Conservation (phyloP, 2,329 filamentous ascomycete species). For the Fusarium vanettenii region DNA sequence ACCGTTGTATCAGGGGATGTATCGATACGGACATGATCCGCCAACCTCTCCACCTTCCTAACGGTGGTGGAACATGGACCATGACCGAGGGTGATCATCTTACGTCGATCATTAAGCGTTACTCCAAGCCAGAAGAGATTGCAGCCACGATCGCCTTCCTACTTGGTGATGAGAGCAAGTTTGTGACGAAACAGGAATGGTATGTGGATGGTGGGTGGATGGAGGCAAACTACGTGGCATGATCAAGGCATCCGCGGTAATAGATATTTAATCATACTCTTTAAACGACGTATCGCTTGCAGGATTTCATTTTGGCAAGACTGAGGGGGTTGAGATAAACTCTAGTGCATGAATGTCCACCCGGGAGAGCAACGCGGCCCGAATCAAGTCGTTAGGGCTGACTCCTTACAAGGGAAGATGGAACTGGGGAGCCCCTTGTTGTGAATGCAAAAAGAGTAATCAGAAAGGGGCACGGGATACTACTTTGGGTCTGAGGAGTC, state of each 20-base stretch:
- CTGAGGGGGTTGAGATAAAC: neutral
- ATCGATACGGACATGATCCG: slow-evolving; percentile 46
- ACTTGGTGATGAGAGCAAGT: slow-evolving; percentile 47
- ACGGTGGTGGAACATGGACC: slow-evolving; percentile 39
- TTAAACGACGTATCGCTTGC: neutral
- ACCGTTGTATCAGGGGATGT: slow-evolving; percentile 29
- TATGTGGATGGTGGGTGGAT: slow-evolving; percentile 47
- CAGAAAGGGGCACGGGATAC: neutral
- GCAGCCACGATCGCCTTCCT: slow-evolving; percentile 46
- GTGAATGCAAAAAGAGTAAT: neutral
- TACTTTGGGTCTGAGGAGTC: neutral
- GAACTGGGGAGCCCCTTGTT: neutral
- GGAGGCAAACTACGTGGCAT: slow-evolving; percentile 39
- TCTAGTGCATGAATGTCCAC: neutral
- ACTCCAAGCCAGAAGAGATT: slow-evolving; percentile 44
- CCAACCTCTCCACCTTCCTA: slow-evolving; percentile 41
- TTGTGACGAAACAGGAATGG: slow-evolving; percentile 45
- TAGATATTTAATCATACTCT: neutral
- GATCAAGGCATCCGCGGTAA: neutral
- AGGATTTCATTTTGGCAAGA: neutral
- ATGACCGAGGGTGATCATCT: slow-evolving; percentile 40
- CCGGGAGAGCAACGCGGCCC: neutral
- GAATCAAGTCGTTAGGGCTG: neutral
- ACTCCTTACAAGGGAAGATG: neutral
- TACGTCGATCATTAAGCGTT: slow-evolving; percentile 44